Percentiles rank a stretch among this genome's conserved stretches.
These are phyloP conservation scores for Mucor ambiguus DNA, from an alignment of 371 early-diverging fungal species.

Conservation along the genomic window DNA sequence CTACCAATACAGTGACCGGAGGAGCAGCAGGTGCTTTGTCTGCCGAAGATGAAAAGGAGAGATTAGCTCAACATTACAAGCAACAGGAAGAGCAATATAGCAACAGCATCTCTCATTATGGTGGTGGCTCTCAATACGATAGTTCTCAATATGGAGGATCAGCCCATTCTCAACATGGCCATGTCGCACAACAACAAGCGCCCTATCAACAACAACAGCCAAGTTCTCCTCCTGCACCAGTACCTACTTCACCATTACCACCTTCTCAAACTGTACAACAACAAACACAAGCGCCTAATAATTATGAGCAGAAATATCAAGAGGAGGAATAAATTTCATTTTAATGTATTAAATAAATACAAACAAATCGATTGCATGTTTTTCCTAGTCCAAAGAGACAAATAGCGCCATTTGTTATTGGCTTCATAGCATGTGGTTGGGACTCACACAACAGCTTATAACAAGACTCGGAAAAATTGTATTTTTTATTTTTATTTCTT, in stretches of 20 bases:
- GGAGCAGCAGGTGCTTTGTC: constrained; percentile 1
- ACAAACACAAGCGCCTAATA: neutral
- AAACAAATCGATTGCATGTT: neutral
- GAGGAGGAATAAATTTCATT: neutral
- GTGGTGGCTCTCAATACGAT: constrained; percentile 10
- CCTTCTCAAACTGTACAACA: neutral
- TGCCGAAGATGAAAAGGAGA: constrained; percentile 38
- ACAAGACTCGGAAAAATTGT: too few relatives aligned
- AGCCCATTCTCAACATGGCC: neutral
- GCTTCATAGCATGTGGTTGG: too few relatives aligned
- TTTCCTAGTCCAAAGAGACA: neutral
- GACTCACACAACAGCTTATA: too few relatives aligned
- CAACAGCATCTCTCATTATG: neutral
- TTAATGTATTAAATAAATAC: neutral
- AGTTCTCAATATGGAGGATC: constrained; percentile 5
- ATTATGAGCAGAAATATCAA: constrained; percentile 9
- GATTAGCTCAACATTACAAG: constrained; percentile 25
- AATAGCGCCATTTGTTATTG: too few relatives aligned
- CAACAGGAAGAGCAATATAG: constrained; percentile 17
- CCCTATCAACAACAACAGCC: neutral
- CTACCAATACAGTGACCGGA: neutral
- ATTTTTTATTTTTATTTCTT: neutral
- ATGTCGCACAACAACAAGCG: neutral
- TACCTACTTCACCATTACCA: neutral
- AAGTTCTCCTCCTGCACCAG: constrained; percentile 4